Percentiles rank a stretch among this genome's conserved stretches.
These are phyloP conservation scores for Serendipita sp. DNA, from an alignment of 768 basidiomycete species.

Conservation along the genomic window DNA sequence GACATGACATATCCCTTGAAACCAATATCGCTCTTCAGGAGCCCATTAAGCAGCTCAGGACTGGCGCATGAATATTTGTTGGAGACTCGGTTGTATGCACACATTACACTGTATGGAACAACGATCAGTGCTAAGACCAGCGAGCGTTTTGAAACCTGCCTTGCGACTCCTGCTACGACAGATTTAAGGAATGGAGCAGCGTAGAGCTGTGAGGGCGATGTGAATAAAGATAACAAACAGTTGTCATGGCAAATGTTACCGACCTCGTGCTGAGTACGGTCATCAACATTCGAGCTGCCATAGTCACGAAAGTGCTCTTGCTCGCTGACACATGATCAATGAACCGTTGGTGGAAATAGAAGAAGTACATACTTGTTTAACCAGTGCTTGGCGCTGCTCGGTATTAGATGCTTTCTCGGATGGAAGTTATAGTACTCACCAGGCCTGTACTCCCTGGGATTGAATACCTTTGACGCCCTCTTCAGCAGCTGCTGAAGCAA, in stretches of 20 bases:
- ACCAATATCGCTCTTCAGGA: slow-evolving; percentile 22
- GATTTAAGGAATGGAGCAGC: slow-evolving; percentile 12
- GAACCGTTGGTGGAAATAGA: neutral
- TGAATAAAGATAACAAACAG: no score
- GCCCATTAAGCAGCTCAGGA: slow-evolving; percentile 17
- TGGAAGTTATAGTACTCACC: no score
- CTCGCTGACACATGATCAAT: slow-evolving; percentile 3
- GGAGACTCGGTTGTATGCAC: slow-evolving; percentile 14
- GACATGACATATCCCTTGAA: slow-evolving; percentile 21
- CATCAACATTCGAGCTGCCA: slow-evolving; percentile 11
- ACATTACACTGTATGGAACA: neutral
- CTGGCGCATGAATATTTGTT: slow-evolving; percentile 21
- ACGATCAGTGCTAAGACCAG: neutral
- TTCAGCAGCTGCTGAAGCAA: slow-evolving; percentile 14
- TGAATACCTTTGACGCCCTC: slow-evolving; percentile 14
- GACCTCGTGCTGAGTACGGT: slow-evolving; percentile 15
- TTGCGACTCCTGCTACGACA: slow-evolving; percentile 12
- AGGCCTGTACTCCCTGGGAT: slow-evolving; percentile 14
- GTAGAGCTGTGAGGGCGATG: neutral
- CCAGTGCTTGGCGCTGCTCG: slow-evolving; percentile 12
- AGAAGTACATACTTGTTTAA: slow-evolving; percentile 7
- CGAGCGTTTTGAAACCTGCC: neutral
- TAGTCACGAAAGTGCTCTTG: slow-evolving; percentile 12
- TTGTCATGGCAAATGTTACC: no score
- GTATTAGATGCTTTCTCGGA: no score